A percentile compares a stretch with the other conserved stretches of the same genome.
These are phyloP conservation scores for Pseudisothecium myosuroides DNA, from an alignment of 225 moss, liverwort and hornwort genomes.

Conservation along the genomic window DNA sequence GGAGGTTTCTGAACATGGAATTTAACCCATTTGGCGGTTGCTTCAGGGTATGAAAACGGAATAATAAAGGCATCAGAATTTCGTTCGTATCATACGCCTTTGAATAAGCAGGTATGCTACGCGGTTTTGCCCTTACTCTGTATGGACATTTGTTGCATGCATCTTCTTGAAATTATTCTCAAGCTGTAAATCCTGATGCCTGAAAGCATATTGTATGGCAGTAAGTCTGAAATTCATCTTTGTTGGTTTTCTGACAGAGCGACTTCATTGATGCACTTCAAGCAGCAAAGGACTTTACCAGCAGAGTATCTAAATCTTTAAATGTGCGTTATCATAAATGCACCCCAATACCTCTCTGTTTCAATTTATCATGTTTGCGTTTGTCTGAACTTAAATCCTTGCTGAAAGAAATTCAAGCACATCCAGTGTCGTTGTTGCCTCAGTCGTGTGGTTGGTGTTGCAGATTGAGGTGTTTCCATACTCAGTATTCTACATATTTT, in stretches of 20 bases:
- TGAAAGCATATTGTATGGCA: not conserved
- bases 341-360: not conserved
- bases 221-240: not conserved
- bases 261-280: conserved; percentile 77
- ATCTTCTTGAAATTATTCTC: not conserved
- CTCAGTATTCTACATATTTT: conserved; percentile 94
- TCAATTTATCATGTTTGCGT: not conserved
- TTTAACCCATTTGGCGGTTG: not conserved
- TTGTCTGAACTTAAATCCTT: not conserved
- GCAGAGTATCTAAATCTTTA: conserved; percentile 55
- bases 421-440: not conserved
- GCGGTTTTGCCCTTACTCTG: not conserved
- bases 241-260: conserved; percentile 37
- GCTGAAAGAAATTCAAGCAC: not conserved
- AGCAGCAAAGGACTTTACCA: conserved; percentile 71
- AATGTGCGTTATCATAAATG: conserved; percentile 28
- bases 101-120: conserved; percentile 69
- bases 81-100: conserved; percentile 86
- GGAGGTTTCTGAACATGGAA: not conserved
- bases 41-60: conserved; percentile 66
- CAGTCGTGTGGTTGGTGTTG: not conserved
- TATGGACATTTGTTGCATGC: not conserved
- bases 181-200: not conserved
- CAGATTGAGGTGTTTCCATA: conserved; percentile 93
- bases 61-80: conserved; percentile 86